Conservation (phyloP, 768 basidiomycete species). For the Boletellus ananiceps region DNA sequence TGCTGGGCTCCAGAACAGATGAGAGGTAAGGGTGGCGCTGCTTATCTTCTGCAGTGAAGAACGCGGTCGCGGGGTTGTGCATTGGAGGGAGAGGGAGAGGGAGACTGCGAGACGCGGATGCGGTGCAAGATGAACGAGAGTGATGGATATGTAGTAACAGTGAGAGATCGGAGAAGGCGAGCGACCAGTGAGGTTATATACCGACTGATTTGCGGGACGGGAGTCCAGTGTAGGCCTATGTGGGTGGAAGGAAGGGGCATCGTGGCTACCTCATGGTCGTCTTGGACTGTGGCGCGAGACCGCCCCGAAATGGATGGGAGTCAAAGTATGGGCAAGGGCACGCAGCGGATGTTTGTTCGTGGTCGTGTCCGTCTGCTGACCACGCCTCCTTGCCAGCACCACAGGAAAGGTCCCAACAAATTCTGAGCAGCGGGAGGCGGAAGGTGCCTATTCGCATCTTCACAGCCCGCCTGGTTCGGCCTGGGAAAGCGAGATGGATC, state of each 20-base stretch:
- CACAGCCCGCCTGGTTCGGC: slow-evolving; percentile 21
- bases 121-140: slow-evolving; percentile 15
- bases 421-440: slow-evolving; percentile 10
- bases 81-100: slow-evolving; percentile 13
- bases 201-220: slow-evolving; percentile 24
- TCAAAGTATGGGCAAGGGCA: slow-evolving; percentile 28
- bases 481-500: slow-evolving; percentile 24
- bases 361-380: slow-evolving; percentile 9
- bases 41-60: slow-evolving; percentile 36
- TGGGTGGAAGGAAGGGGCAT: slow-evolving; percentile 31
- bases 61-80: slow-evolving; percentile 29
- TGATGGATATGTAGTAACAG: slow-evolving; percentile 9
- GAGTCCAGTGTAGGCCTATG: slow-evolving; percentile 19
- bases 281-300: slow-evolving; percentile 28
- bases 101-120: slow-evolving; percentile 3
- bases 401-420: slow-evolving; percentile 19
- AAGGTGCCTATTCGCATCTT: slow-evolving; percentile 25
- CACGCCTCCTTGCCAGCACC: slow-evolving; percentile 15
- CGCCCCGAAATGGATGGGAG: slow-evolving; percentile 28
- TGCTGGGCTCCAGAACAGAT: slow-evolving; percentile 36
- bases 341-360: slow-evolving; percentile 16
- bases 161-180: slow-evolving; percentile 15
- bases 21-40: slow-evolving; percentile 36
- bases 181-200: slow-evolving; percentile 29
- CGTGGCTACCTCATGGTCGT: slow-evolving; percentile 34